Evolutionary conservation across 2,329 filamentous ascomycete genomes (phyloP), one percentile per base, ranked within the genome.

Genomic region (Atkinsonella texensis): DNA sequence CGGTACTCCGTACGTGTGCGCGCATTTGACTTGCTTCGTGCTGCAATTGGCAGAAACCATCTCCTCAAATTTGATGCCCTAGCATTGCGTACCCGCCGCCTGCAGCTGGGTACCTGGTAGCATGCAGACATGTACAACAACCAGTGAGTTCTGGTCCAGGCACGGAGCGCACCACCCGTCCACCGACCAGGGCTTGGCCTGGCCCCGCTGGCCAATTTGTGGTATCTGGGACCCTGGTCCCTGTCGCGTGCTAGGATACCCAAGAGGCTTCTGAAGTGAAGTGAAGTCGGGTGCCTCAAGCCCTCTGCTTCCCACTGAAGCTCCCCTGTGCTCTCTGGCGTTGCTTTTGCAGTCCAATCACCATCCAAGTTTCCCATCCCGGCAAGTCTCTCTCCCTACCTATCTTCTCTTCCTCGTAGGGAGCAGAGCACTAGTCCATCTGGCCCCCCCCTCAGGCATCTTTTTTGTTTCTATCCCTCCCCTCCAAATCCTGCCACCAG

Each of bases 161-260:
- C 28, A 28, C 28, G 4, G 48, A n/a, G n/a, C n/a, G 28, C 40
- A 13, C 40, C 39, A 49, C 39, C 48, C 28, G 48, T 43, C 39
- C 12, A 35, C 47, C 39, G 31, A 31, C 17, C 23, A 42, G 31
- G 10, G 13, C 32, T 31, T 10, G 28, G 20, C 40, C 13, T 32
- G 15, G 38, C 41, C 49, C 42, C 46, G 46, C 51, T 46, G 46
- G 42, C 42, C 46, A 41, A 52, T 46, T 52, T 49, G 12, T 44
- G 48, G 40, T 20, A 20, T 15, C 40, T 49, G 39, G 20, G n/a
- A 32, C 28, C 39, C 48, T 49, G 48, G 40, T 20, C 28, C 35
- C 12, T 38, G 35, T 38, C 35, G 35, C 35, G 28, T 28, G 35
- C 7, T 38, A 15, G 35, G 35, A 38, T 7, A 15, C 35, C 15